These are phyloP conservation scores for Citrus unshiu DNA, from an alignment of 345 rosid genomes.

Conservation along the genomic window DNA sequence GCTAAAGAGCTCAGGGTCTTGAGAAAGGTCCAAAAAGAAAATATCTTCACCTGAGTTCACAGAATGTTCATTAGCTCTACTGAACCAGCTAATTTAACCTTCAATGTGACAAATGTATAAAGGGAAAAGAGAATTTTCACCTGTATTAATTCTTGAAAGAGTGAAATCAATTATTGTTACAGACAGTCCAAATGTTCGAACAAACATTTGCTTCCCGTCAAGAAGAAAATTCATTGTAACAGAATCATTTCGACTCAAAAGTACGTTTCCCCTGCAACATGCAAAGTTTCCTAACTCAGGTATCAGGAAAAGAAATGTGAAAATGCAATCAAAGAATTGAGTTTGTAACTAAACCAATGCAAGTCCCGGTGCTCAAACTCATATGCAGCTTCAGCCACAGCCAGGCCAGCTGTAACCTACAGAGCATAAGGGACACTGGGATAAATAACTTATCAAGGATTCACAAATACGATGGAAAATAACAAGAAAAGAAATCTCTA, in stretches of 20 bases:
- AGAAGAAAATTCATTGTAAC: slow-evolving; percentile 41
- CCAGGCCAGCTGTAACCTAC: slow-evolving; percentile 86
- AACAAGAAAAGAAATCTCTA: background rate
- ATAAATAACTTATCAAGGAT: background rate
- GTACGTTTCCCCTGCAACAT: slow-evolving; percentile 78
- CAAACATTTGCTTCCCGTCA: slow-evolving; percentile 52
- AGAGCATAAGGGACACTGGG: slow-evolving; percentile 10
- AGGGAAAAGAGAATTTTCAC: slow-evolving; percentile 30
- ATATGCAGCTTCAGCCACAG: slow-evolving; percentile 92
- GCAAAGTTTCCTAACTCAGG: background rate
- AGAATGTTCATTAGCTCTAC: background rate
- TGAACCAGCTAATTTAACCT: slow-evolving; percentile 1
- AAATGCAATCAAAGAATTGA: slow-evolving; percentile 7
- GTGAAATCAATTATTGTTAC: slow-evolving; percentile 90
- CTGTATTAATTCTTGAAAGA: slow-evolving; percentile 86
- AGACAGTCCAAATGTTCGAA: slow-evolving; percentile 57
- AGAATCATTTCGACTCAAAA: slow-evolving; percentile 66
- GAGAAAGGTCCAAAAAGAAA: slow-evolving; percentile 76
- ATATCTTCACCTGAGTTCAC: slow-evolving; percentile 62
- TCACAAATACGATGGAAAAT: background rate
- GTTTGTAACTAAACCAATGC: slow-evolving; percentile 58
- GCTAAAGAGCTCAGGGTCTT: slow-evolving; percentile 84
- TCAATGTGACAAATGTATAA: background rate
- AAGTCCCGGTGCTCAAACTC: slow-evolving; percentile 94
- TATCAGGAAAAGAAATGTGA: background rate